Evolutionary conservation across 768 basidiomycete genomes (phyloP), one percentile per base, ranked within the genome.

Genomic region (Cyclocybe aegerita): DNA sequence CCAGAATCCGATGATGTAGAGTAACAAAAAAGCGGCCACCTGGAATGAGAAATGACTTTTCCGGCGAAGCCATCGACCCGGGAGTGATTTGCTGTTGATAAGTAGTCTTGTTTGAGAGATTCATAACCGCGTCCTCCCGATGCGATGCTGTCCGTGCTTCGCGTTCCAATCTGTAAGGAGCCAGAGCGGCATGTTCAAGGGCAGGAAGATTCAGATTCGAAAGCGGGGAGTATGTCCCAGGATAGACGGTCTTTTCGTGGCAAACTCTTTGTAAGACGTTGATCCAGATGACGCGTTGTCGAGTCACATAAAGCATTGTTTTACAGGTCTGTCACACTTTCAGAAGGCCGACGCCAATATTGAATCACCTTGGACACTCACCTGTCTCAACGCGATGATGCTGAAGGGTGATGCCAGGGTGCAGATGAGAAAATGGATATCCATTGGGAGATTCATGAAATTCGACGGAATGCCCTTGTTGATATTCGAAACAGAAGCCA

Each of bases 21-120:
- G 43, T 15, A 6, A 58, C 11, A 15, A 58, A 16, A 43, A 53
- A 58, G n/a, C 57, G 57, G 9, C 57, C 57, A 12, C 57, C 57
- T 16, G 57, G 57, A 31, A 58, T n/a, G 32, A 58, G 54, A 17
- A 41, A 58, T 39, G 50, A 9, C n/a, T 42, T 39, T 5, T 41
- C 17, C 31, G 48, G 30, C 11, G 43, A 29, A 16, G 9, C 7
- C 14, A 36, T 15, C 9, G 11, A 11, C 12, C 14, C 2, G 2
- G 14, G 2, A 15, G 17, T 7, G 11, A 10, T 31, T 14, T 3
- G 8, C 12, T 14, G 9, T 33, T 32, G 1, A 12, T 16, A 37
- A 6, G 31, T 11, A 34, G 33, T 14, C 12, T 36, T 15, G n/a
- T 32, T 9, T 38, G 39, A 14, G 4, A 14, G 15, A 32, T 39